phyloP scores from a whole-genome alignment of 2,329 filamentous ascomycete genomes.

The Aspergillus alliaceus region DNA sequence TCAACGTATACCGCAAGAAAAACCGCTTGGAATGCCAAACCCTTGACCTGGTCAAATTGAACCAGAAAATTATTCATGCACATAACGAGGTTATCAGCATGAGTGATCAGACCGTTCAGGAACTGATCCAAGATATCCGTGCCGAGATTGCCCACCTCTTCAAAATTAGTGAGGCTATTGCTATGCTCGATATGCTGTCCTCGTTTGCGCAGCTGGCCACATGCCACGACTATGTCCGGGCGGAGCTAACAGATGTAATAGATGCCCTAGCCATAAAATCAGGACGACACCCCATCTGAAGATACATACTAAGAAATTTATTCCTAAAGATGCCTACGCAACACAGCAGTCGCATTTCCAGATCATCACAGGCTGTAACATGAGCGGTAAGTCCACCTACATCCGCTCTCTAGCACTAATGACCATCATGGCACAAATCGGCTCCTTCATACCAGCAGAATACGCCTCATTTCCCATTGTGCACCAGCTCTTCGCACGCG shows the following conservation, averaged over 20 bases:
- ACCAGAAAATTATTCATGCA: conserved; percentile 72
- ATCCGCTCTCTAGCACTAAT: conserved; percentile 82
- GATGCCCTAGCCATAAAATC: conserved; percentile 70
- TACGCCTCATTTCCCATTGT: conserved; percentile 80
- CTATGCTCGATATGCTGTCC: conserved; percentile 80
- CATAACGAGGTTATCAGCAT: conserved; percentile 81
- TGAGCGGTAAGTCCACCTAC: conserved; percentile 97
- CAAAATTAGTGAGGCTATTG: conserved; percentile 80
- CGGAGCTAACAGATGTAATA: conserved; percentile 65
- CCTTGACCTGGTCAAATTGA: conserved; percentile 77
- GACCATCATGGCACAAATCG: conserved; percentile 90
- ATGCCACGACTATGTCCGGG: conserved; percentile 65
- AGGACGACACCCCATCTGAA: conserved; percentile 75
- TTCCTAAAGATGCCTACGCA: conserved; percentile 90
- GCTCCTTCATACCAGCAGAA: conserved; percentile 82
- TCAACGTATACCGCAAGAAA: conserved; percentile 73
- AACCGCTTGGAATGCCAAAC: conserved; percentile 86
- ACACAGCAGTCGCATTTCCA: conserved; percentile 80
- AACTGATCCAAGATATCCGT: conserved; percentile 71
- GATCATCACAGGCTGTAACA: conserved; percentile 93
- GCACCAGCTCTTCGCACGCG: conserved; percentile 80
- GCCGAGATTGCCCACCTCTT: conserved; percentile 72
- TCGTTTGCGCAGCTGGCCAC: conserved; percentile 75
- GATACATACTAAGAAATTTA: conserved; percentile 65
- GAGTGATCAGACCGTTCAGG: conserved; percentile 74